Evolutionary conservation across 306 rosid species (phyloP).

Genomic region (Neltuma alba): DNA sequence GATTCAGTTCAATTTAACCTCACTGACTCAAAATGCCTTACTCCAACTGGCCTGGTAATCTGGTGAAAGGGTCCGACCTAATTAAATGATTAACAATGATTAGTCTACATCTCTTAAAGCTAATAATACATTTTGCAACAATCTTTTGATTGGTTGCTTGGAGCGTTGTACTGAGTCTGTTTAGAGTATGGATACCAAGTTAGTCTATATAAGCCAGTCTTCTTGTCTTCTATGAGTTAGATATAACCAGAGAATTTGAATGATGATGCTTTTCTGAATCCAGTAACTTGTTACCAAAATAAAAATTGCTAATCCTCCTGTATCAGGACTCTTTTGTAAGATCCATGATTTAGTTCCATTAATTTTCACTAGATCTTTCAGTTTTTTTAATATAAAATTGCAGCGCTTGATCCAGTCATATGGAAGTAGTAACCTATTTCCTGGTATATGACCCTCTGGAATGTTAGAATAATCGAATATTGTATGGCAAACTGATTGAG

Average conservation of each 20-base stretch:
- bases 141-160: neutral
- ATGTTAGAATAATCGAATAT: neutral
- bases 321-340: neutral
- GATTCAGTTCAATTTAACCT: neutral
- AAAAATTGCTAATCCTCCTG: neutral
- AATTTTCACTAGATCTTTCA: neutral
- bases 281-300: neutral
- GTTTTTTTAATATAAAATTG: neutral
- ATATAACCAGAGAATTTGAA: neutral
- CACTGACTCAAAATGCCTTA: neutral
- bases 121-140: neutral
- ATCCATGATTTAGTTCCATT: conserved; percentile 1
- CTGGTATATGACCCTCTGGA: neutral
- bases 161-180: neutral
- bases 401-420: neutral
- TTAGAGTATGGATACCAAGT: neutral
- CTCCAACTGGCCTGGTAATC: conserved; percentile 8
- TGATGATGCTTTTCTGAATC: neutral
- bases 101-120: neutral
- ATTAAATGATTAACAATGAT: neutral
- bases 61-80: neutral
- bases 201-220: neutral
- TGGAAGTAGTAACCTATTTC: neutral
- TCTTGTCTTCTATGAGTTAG: neutral
- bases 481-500: neutral